A percentile compares a stretch with the other conserved stretches of the same genome.
Conservation (phyloP, 2,329 filamentous ascomycete genomes). For the Magnaporthales sp. region DNA sequence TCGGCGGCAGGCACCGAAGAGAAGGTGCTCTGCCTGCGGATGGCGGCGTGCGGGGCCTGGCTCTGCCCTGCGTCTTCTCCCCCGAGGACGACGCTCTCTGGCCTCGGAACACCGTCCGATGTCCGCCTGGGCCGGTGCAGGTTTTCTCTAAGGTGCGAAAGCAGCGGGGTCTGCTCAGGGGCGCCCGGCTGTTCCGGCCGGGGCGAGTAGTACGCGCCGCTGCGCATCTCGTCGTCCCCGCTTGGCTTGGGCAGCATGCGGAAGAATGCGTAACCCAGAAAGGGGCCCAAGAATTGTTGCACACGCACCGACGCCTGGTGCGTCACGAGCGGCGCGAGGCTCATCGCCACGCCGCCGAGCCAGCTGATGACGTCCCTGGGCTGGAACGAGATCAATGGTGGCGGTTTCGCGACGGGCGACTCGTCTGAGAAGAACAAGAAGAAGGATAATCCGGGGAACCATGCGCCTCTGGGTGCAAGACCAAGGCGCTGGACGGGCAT, state of each 20-base stretch:
- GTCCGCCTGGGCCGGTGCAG: slow-evolving; percentile 11
- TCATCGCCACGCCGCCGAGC: slow-evolving; percentile 30
- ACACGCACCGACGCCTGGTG: slow-evolving; percentile 32
- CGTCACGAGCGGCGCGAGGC: slow-evolving; percentile 35
- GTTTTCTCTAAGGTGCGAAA: not conserved
- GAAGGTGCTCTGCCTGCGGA: slow-evolving; percentile 35
- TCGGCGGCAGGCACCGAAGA: slow-evolving; percentile 26
- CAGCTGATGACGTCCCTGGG: slow-evolving; percentile 31
- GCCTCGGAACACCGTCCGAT: slow-evolving; percentile 19
- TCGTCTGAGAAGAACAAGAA: slow-evolving; percentile 45
- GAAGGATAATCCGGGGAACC: slow-evolving; percentile 36
- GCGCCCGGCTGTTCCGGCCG: not conserved
- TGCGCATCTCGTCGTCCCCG: slow-evolving; percentile 4
- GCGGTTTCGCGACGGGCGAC: slow-evolving; percentile 41
- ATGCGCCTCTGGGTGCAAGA: slow-evolving; percentile 30
- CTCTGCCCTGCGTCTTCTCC: not conserved
- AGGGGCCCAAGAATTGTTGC: not conserved
- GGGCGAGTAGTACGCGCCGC: not conserved
- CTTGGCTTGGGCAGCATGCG: slow-evolving; percentile 27
- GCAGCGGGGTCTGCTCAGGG: not conserved
- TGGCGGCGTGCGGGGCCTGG: slow-evolving; percentile 1
- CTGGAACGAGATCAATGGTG: slow-evolving; percentile 28
- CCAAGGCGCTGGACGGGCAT: slow-evolving; percentile 43
- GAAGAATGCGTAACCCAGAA: slow-evolving; percentile 18
- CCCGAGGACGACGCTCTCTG: slow-evolving; percentile 21